Evolutionary conservation across 176 grass and related monocot genomes (phyloP).

Genomic region (Saccharum spontaneum): DNA sequence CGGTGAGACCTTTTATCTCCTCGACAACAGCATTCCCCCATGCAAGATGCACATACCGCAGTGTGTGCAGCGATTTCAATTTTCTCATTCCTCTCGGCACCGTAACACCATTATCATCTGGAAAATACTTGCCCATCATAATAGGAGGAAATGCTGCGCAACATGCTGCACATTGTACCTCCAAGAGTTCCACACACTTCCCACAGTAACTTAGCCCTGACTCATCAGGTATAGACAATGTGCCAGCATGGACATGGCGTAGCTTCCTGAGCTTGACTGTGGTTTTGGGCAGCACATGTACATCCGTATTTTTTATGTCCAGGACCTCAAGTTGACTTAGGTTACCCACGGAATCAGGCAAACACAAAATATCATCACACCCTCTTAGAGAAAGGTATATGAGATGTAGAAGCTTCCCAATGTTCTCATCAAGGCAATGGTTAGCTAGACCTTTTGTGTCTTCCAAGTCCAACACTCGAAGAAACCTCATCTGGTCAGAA

Average conservation of each 20-base stretch:
- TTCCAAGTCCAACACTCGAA: conserved; percentile 50
- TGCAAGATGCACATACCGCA: neutral
- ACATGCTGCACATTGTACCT: no score
- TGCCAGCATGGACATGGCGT: no score
- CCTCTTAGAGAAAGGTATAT: conserved; percentile 32
- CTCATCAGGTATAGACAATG: no score
- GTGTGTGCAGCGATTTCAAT: neutral
- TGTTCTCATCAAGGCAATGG: neutral
- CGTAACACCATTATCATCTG: neutral
- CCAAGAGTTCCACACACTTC: no score
- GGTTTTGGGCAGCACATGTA: neutral
- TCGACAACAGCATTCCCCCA: neutral
- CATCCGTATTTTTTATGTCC: neutral
- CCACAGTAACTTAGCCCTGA: no score
- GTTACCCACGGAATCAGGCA: conserved; percentile 6
- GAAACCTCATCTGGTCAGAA: conserved; percentile 25
- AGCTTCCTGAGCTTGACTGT: neutral
- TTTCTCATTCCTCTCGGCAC: neutral
- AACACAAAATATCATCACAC: accelerated
- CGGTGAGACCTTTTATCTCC: neutral
- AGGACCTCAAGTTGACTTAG: neutral
- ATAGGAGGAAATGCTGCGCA: no score
- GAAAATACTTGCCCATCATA: neutral
- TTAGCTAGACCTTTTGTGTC: neutral
- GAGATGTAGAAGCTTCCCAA: conserved; percentile 32